Base-by-base conservation (phyloP, 495 filamentous ascomycete species). In the Opeltia flavorubescens region DNA sequence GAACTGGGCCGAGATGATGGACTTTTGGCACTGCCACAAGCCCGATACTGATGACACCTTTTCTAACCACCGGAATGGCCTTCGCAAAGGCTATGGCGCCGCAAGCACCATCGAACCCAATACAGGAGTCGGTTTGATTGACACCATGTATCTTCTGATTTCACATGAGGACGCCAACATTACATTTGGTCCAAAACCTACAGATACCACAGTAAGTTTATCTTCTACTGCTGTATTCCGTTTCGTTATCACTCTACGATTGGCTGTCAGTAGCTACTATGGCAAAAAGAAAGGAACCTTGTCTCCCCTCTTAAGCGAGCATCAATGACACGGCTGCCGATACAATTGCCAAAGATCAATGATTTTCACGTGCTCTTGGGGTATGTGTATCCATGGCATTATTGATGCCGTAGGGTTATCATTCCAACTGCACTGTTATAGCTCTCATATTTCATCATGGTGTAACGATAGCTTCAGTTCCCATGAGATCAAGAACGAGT, bases 1-100 rank as follows among this genome's bases (percentile, higher is more conserved):
- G 49, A 91, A 94, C 55, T 99, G 91, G 91, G 91, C 89, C 1
- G 91, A 99, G 62, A 95, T 96, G 93, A 99, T 99, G 91, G 91
- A 99, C 59, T 94, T 95, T 54, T 99, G 91, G 91, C 91, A 99
- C 62, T 99, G 91, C 59, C 91, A 98, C 61, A 96, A 95, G 58
- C 91, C 87, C 35, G 65, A 77, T 46, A 65, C 66, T 4, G 64
- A 72, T 30, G 59, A 62, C 24, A 13, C 20, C 1, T 2, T 8
- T 21, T 55, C 55, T n/a, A 52, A 70, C 17, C 51, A 66, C 17
- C 50, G 59, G 24, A 48, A 63, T 24, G 54, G 64, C 46, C 55
- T 59, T 13, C 47, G 50, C 8, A 83, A 83, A 57, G 86, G 82
- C 0, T 94, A 91, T 59, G 81, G 82, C 18, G 83, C 86, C 11